Percentiles rank a stretch among this genome's conserved stretches.
Evolutionary conservation across 305 asterid genomes (phyloP).

Genomic region (Solanum hybrid): DNA sequence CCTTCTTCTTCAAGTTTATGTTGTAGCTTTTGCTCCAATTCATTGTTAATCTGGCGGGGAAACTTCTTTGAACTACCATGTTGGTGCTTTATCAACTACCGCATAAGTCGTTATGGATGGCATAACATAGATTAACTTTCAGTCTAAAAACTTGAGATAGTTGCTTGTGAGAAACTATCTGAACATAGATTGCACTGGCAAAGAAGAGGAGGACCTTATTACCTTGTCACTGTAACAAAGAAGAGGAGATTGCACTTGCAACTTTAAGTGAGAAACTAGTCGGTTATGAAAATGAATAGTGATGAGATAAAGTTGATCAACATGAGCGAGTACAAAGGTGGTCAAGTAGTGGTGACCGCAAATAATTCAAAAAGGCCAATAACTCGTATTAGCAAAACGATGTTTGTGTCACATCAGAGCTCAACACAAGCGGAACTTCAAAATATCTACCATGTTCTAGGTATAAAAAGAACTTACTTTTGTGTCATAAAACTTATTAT

Average conservation of each 20-base stretch:
- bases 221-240: not conserved
- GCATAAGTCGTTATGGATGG: not conserved
- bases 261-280: not conserved
- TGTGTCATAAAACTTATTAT: not conserved
- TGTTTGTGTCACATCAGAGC: not conserved
- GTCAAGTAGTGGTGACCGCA: not conserved
- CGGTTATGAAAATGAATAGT: too few species aligned
- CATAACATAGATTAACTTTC: not conserved
- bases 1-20: not conserved
- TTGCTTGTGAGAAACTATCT: too few species aligned
- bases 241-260: not conserved
- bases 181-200: too few species aligned
- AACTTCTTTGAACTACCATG: not conserved
- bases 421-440: not conserved
- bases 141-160: too few species aligned
- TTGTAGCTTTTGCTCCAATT: not conserved
- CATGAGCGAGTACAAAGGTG: not conserved
- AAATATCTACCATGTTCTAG: not conserved
- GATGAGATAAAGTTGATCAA: not conserved
- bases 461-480: not conserved
- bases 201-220: too few species aligned
- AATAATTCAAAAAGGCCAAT: not conserved
- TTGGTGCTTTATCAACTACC: not conserved
- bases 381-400: not conserved
- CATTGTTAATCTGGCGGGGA: not conserved